Base-by-base conservation (phyloP, 345 rosid species). In the Lepidium aucheri region DNA sequence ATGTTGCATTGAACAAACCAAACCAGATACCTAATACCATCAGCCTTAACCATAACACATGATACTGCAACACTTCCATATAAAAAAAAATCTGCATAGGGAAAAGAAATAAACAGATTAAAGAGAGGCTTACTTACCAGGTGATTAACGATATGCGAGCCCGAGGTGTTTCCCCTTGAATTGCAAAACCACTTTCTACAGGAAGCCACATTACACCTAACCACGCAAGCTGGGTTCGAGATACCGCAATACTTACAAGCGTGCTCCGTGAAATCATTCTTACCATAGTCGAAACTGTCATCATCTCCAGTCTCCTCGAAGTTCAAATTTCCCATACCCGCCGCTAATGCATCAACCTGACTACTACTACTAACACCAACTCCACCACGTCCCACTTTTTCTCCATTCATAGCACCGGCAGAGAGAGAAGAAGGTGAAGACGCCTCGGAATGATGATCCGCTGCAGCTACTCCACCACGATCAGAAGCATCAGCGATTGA, bases 131-230 rank as follows among this genome's bases (percentile, higher is more conserved):
- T 46, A 86, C 98, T 85, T 60, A 86, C 99, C 83, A 95, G 78
- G 67, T 95, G 99, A 80, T 95, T 95, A 54, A 95, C 99, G 11
- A 95, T 95, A 79, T 95, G 99, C 49, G 99, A 95, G 32, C 99
- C 99, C 0, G 98, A 95, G 22, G 99, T 95, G 69, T 95, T 95
- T 53, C 99, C 99, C 63, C 99, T 83, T 5, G 99, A 95, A 79
- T 95, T 95, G 67, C 99, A 95, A 68, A 95, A 95, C 99, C 99
- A 95, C 78, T 95, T 95, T 53, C 99, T 79, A 70, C 99, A 95
- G 0, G 99, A 95, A 9, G 99, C 95, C 56, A 91, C 96, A 71
- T 95, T 95, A 55, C 99, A 95, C 74, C 99, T 81, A 33, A 87
- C 99, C 35, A 95, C 99, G 43, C 99, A 95, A 5, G 99, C 91